A percentile compares a stretch with the other conserved stretches of the same genome.
Evolutionary conservation across 805 yeast species (phyloP).

Genomic region (Tetrapisispora namnaoensis): DNA sequence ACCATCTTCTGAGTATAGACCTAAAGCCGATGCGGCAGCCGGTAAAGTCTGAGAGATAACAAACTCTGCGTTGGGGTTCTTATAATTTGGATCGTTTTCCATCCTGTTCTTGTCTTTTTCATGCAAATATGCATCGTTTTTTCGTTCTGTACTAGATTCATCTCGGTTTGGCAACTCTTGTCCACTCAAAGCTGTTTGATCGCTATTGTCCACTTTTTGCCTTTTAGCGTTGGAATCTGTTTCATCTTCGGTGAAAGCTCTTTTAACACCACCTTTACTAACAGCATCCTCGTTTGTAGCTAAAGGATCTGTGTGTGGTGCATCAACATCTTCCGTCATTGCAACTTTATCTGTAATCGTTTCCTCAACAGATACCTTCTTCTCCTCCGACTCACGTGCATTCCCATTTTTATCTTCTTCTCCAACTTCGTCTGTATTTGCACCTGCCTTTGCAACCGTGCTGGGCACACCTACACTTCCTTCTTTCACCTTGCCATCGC

Average conservation of each 20-base stretch:
- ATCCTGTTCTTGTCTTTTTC: slow-evolving; percentile 11
- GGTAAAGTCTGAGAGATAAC: slow-evolving; percentile 64
- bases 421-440: too few species aligned
- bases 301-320: background rate
- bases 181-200: background rate
- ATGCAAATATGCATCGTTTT: background rate
- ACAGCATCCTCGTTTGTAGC: slow-evolving; percentile 1
- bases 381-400: too few species aligned
- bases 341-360: background rate
- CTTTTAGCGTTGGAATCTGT: background rate
- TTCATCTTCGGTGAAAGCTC: background rate
- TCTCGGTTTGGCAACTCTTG: background rate
- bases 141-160: background rate
- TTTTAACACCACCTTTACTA: background rate
- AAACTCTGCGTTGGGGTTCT: slow-evolving; percentile 68
- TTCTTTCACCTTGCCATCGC: slow-evolving; percentile 5
- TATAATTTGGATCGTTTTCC: slow-evolving; percentile 49
- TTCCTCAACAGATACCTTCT: background rate
- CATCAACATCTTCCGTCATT: background rate
- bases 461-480: background rate
- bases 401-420: too few species aligned
- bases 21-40: slow-evolving; percentile 51
- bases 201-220: background rate
- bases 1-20: slow-evolving; percentile 56
- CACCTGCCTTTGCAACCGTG: background rate